Base-by-base conservation (phyloP, 2,329 filamentous ascomycete species). In the Hortaea werneckii region DNA sequence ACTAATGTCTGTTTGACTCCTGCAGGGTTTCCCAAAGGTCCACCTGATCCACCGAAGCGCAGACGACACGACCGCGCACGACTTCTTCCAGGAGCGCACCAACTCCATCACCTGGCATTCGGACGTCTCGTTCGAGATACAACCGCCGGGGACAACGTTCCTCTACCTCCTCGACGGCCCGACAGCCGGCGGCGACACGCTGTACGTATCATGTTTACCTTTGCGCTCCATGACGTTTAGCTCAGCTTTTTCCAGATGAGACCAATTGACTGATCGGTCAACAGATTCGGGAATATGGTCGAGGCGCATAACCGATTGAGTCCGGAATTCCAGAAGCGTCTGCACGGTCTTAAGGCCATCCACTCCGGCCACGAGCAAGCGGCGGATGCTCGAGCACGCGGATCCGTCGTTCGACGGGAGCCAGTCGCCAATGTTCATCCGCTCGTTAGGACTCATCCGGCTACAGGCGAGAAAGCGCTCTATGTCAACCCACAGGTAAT, bases 121-220 rank as follows among this genome's bases (percentile, higher is more conserved):
- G 0, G 88, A 95, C 55, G 82, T 94, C 1, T 85, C 84, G 0
- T 95, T 94, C 61, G 89, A 95, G 69, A 71, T 78, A 54, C 88
- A 95, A 67, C 87, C 89, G 1, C 87, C 89, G 0, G 87, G 87
- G 29, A 95, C 87, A 0, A 94, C 89, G 0, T 94, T 95, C 67
- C 67, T 95, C 32, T 94, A 94, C 62, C 74, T 88, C 42, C 76
- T 95, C n/a, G 87, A 95, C 60, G 82, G 78, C 39, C 88, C 88
- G 1, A 73, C 78, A 35, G 82, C 79, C 0, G 88, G 88, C 32
- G 89, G 88, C 41, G 87, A 94, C 62, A 95, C 88, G 0, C 68
- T 1, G 82, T 85, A 38, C 12, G 43, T 85, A 38, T 10, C 34
- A 35, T 28, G 5, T 13, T n/a, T 26, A 28, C 32, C 20, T n/a